phyloP scores from a whole-genome alignment of 1,139 yeast species.

The Ogataea hybrid region DNA sequence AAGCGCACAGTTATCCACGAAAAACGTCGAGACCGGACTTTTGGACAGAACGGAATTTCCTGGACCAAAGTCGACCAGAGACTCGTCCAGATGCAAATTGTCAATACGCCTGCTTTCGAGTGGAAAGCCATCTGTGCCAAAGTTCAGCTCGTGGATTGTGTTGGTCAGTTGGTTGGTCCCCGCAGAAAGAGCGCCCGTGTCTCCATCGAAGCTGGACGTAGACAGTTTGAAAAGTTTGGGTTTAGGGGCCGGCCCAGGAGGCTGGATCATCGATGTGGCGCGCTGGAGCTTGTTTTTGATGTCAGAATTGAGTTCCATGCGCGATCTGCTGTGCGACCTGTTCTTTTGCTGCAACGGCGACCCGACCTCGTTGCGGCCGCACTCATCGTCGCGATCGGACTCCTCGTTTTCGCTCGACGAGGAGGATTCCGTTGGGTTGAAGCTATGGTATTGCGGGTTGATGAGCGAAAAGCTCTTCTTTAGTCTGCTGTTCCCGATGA shows the following conservation, averaged over 20 bases:
- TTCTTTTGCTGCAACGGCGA: slow-evolving; percentile 30
- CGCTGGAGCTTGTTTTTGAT: slow-evolving; percentile 24
- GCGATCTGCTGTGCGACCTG: slow-evolving; percentile 14
- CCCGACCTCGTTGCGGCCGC: slow-evolving; percentile 21
- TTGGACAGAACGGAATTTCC: slow-evolving; percentile 40
- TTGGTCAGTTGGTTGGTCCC: slow-evolving; percentile 27
- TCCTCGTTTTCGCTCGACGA: slow-evolving; percentile 24
- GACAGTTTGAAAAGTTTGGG: slow-evolving; percentile 15
- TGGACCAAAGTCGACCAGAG: slow-evolving; percentile 7
- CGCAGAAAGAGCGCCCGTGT: slow-evolving; percentile 15
- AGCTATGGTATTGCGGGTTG: slow-evolving; percentile 19
- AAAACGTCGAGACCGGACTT: slow-evolving; percentile 44
- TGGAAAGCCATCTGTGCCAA: slow-evolving; percentile 4
- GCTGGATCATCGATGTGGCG: slow-evolving; percentile 22
- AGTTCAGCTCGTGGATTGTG: slow-evolving; percentile 26
- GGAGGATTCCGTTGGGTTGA: slow-evolving; percentile 17
- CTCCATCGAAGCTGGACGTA: slow-evolving; percentile 10
- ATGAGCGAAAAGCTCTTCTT: slow-evolving; percentile 23
- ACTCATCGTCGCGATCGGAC: slow-evolving; percentile 19
- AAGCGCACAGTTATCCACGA: slow-evolving; percentile 59
- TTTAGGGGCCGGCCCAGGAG: slow-evolving; percentile 10
- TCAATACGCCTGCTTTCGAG: background rate
- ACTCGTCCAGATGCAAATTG: slow-evolving; percentile 3
- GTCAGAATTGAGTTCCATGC: slow-evolving; percentile 16
- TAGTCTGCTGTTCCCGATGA: slow-evolving; percentile 16